Evolutionary conservation across 1,284 basidiomycete species (phyloP).

Genomic region (Gymnopus androsaceus): DNA sequence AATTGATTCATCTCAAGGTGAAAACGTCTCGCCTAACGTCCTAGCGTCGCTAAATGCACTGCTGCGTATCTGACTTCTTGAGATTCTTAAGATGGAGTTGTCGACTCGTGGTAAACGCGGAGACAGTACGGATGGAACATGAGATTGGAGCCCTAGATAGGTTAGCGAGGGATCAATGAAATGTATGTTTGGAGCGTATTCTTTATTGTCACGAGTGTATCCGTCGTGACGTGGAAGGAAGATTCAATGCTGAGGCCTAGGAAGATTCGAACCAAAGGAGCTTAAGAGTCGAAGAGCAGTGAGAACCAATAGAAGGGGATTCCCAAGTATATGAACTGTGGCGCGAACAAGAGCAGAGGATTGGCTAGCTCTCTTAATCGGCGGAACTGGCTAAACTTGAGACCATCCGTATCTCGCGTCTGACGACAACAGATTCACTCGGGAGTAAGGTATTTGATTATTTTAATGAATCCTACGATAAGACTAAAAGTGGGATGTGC

Average conservation of each 20-base stretch:
- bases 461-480: neutral
- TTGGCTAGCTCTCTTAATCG: neutral
- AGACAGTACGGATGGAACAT: neutral
- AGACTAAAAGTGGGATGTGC: neutral
- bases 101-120: neutral
- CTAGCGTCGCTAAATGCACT: neutral
- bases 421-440: neutral
- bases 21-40: too few relatives aligned
- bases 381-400: neutral
- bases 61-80: neutral
- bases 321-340: neutral
- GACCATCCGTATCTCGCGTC: neutral
- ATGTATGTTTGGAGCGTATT: neutral
- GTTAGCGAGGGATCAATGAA: neutral
- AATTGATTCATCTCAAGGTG: too few relatives aligned
- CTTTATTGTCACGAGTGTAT: neutral
- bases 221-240: neutral
- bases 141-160: neutral
- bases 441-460: too few relatives aligned
- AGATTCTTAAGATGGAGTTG: neutral
- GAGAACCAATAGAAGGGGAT: neutral
- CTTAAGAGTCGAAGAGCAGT: neutral
- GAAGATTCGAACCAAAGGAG: slow-evolving; percentile 6
- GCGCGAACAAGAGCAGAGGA: neutral
- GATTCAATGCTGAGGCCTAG: neutral